phyloP scores from a whole-genome alignment of 75 land plant species.

The Pinus albicaulis region DNA sequence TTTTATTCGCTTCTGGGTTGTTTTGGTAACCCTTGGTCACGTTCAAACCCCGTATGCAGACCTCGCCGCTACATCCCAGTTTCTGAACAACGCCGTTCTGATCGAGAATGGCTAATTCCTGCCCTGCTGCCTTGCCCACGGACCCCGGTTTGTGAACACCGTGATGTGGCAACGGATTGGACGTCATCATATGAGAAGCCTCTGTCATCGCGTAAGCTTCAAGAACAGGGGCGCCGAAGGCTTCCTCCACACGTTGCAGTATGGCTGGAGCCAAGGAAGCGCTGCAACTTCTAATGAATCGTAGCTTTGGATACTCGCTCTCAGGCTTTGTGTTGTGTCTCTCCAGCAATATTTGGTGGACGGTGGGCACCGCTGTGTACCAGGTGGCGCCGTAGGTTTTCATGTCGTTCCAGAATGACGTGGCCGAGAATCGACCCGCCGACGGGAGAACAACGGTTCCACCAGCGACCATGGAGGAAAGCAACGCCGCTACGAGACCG shows the following conservation, averaged over 20 bases:
- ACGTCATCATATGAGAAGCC: constrained; percentile 85
- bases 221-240: constrained; percentile 83
- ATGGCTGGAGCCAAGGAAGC: constrained; percentile 78
- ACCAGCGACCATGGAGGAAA: constrained; percentile 64
- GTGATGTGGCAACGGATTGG: constrained; percentile 72
- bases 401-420: constrained; percentile 93
- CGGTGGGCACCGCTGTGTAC: constrained; percentile 97
- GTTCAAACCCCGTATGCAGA: constrained; percentile 90
- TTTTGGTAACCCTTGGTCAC: constrained; percentile 86
- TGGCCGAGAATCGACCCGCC: constrained; percentile 86
- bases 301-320: constrained; percentile 69
- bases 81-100: constrained; percentile 42
- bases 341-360: constrained; percentile 87
- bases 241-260: constrained; percentile 57
- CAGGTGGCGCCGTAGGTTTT: constrained; percentile 69
- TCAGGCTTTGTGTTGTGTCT: constrained; percentile 58
- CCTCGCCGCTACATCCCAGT: constrained; percentile 54
- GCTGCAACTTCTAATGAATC: constrained; percentile 87
- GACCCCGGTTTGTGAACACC: constrained; percentile 80
- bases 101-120: constrained; percentile 70
- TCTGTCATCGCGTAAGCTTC: constrained; percentile 99
- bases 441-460: constrained; percentile 80
- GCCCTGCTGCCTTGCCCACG: constrained; percentile 78
- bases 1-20: constrained; percentile 81
- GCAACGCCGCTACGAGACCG: constrained; percentile 74